These are phyloP conservation scores for Lentinula sp. DNA, from an alignment of 768 basidiomycete species.

Conservation along the genomic window DNA sequence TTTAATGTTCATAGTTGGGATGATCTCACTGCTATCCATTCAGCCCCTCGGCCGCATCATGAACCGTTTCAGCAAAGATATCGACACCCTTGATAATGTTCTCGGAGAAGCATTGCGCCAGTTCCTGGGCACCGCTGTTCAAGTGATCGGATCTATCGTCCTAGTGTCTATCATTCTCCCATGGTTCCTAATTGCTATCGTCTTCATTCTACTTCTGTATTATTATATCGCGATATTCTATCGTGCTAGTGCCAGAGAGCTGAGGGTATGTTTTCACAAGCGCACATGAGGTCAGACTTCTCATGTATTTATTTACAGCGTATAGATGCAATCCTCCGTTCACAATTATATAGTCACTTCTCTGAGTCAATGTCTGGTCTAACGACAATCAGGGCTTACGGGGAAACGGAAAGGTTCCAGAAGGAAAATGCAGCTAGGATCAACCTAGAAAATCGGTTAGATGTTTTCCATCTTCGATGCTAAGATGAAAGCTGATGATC, in stretches of 20 bases:
- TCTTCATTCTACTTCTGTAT: constrained; percentile 26
- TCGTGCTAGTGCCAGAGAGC: neutral
- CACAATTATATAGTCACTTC: too few species aligned
- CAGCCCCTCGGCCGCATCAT: constrained; percentile 29
- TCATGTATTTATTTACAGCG: too few species aligned
- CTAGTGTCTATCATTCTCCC: constrained; percentile 33
- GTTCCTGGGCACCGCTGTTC: neutral
- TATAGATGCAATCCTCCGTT: too few species aligned
- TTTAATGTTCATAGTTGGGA: too few species aligned
- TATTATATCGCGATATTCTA: constrained; percentile 30
- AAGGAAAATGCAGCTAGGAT: too few species aligned
- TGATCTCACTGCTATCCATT: too few species aligned
- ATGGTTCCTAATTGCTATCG: constrained; percentile 27
- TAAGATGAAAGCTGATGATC: constrained; percentile 10
- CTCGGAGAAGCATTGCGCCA: constrained; percentile 21
- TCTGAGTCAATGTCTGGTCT: constrained; percentile 29
- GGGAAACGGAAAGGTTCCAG: constrained; percentile 18
- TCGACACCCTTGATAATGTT: constrained; percentile 51
- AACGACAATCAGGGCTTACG: constrained; percentile 29
- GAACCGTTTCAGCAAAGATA: constrained; percentile 58
- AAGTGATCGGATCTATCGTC: constrained; percentile 27
- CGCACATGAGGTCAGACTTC: too few species aligned
- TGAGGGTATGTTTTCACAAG: too few species aligned
- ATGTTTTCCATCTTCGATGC: too few species aligned
- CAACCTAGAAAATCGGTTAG: too few species aligned